Conservation (phyloP, 2,329 filamentous ascomycete species). For the Corniculantispora saksenae region DNA sequence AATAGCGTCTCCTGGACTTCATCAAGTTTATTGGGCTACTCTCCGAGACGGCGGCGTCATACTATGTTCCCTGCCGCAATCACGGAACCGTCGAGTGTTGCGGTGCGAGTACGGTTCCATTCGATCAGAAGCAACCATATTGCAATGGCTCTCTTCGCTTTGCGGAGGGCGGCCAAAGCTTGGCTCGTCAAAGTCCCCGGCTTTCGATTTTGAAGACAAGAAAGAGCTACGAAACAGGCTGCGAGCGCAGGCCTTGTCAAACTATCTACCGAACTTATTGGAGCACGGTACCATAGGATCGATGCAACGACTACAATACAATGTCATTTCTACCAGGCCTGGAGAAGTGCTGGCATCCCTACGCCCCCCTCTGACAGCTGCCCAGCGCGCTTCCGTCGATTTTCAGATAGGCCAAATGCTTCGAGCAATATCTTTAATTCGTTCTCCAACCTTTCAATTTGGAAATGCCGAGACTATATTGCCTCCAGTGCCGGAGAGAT, state of each 20-base stretch:
- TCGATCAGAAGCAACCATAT: slow-evolving; percentile 45
- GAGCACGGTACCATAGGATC: slow-evolving; percentile 35
- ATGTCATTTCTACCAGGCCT: slow-evolving; percentile 40
- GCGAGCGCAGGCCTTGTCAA: slow-evolving; percentile 23
- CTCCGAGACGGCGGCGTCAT: slow-evolving; percentile 44
- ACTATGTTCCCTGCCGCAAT: slow-evolving; percentile 45
- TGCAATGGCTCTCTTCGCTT: slow-evolving; percentile 45
- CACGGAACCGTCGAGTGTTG: slow-evolving; percentile 44
- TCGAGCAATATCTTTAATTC: slow-evolving; percentile 44
- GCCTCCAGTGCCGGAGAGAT: slow-evolving; percentile 23
- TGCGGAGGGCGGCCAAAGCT: background rate
- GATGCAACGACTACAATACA: slow-evolving; percentile 41
- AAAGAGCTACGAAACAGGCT: background rate
- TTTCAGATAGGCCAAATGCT: slow-evolving; percentile 50
- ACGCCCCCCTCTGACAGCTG: slow-evolving; percentile 31
- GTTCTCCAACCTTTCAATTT: slow-evolving; percentile 50
- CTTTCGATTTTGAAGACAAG: slow-evolving; percentile 8
- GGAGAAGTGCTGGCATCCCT: slow-evolving; percentile 43
- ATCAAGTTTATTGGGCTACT: slow-evolving; percentile 45
- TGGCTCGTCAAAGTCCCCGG: background rate
- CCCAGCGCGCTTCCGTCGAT: slow-evolving; percentile 42
- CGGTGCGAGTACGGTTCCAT: slow-evolving; percentile 48
- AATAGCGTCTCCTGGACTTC: slow-evolving; percentile 39
- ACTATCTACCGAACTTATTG: slow-evolving; percentile 10
- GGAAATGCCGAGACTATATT: slow-evolving; percentile 38